phyloP scores from a whole-genome alignment of 2,329 filamentous ascomycete genomes.

The Rasamsonia emersonii region DNA sequence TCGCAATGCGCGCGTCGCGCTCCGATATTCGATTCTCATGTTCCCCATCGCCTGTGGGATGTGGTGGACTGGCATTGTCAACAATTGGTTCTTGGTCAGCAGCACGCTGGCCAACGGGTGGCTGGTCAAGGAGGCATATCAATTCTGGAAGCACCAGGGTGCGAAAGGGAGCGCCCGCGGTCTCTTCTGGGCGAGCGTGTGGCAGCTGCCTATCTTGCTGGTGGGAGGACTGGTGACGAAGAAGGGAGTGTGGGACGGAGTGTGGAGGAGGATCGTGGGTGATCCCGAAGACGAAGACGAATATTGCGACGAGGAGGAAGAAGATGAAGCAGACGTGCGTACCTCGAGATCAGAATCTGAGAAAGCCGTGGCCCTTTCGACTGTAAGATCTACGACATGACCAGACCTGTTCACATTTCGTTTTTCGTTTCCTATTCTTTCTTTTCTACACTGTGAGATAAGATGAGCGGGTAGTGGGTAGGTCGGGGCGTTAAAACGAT shows the following conservation, averaged over 20 bases:
- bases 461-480: no score
- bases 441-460: no score
- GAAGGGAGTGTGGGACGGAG: constrained; percentile 78
- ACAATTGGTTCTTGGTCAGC: constrained; percentile 73
- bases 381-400: no score
- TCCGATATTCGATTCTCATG: constrained; percentile 78
- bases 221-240: constrained; percentile 87
- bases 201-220: constrained; percentile 85
- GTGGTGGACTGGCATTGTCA: constrained; percentile 71
- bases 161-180: constrained; percentile 70
- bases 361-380: not conserved
- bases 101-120: constrained; percentile 77
- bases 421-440: no score
- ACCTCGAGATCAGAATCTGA: not conserved
- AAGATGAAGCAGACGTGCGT: constrained; percentile 14
- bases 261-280: constrained; percentile 63
- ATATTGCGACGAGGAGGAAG: constrained; percentile 51
- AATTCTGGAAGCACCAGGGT: constrained; percentile 73
- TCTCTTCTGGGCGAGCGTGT: constrained; percentile 95
- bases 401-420: no score
- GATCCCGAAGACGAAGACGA: constrained; percentile 49
- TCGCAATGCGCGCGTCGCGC: constrained; percentile 74
- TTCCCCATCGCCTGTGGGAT: constrained; percentile 77
- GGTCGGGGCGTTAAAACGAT: no score
- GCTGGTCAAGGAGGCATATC: constrained; percentile 70